Percentiles rank a stretch among this genome's conserved stretches.
Evolutionary conservation across 192 early-diverging fungal species (phyloP).

Genomic region (Backusella australiensis): DNA sequence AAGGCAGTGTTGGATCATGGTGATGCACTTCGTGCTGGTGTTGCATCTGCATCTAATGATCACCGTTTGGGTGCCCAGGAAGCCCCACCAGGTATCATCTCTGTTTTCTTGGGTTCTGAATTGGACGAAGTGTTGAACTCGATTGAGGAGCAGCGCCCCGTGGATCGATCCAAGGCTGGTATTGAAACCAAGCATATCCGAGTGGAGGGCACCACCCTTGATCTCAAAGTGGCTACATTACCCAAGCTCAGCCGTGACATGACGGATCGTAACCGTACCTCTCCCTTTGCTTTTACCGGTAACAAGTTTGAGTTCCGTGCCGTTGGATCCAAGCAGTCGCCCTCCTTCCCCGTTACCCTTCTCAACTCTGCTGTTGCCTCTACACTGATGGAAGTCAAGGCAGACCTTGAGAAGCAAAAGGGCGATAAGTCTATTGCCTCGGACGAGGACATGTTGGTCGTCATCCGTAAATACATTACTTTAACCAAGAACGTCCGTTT

Average conservation of each 20-base stretch:
- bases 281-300: slow-evolving; percentile 98
- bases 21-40: slow-evolving; percentile 85
- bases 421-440: slow-evolving; percentile 77
- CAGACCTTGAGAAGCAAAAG: slow-evolving; percentile 75
- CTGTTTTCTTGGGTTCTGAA: slow-evolving; percentile 95
- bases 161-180: slow-evolving; percentile 78
- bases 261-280: slow-evolving; percentile 99
- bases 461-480: slow-evolving; percentile 85
- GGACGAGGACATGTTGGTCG: slow-evolving; percentile 83
- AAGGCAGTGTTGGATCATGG: slow-evolving; percentile 92
- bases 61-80: slow-evolving; percentile 97
- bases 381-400: slow-evolving; percentile 72
- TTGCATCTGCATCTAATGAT: slow-evolving; percentile 93
- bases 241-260: slow-evolving; percentile 93
- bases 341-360: slow-evolving; percentile 93
- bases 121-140: slow-evolving; percentile 91
- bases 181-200: slow-evolving; percentile 83
- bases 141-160: slow-evolving; percentile 81
- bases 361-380: slow-evolving; percentile 91
- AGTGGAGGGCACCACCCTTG: slow-evolving; percentile 91
- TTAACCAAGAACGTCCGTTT: slow-evolving; percentile 86
- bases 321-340: slow-evolving; percentile 97
- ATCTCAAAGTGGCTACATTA: slow-evolving; percentile 92
- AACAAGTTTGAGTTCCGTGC: slow-evolving; percentile 99
- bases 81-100: slow-evolving; percentile 96